Evolutionary conservation across 2,329 filamentous ascomycete species (phyloP), one percentile per base, ranked within the genome.

Genomic region (Calonectria hongkongensis): DNA sequence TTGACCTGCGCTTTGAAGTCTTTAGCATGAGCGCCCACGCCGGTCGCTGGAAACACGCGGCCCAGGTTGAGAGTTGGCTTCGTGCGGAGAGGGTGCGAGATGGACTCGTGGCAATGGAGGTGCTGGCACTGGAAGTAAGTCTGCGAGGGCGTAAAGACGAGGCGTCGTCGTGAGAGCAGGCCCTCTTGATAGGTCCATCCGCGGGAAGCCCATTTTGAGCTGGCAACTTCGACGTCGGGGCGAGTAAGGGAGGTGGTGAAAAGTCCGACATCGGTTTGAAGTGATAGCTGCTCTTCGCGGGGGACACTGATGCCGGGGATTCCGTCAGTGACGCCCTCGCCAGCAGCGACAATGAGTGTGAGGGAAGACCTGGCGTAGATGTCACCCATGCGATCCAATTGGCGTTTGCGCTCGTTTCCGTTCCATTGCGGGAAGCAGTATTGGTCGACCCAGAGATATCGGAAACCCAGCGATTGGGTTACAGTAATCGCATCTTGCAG

Each of bases 151-250:
- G 83, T 85, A 54, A 85, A 82, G 30, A 85, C 77, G 33, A 85
- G 81, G 13, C 83, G 80, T 7, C 83, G 80, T 8, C 81, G 80
- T 3, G 84, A 80, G 36, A 85, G 75, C 6, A 84, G 76, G 10
- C 83, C 83, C 70, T 85, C 83, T 70, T 85, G 83, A 45, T 81
- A 83, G 16, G 83, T 84, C 81, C 83, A 84, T 15, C 80, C 83
- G 27, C 81, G 79, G 5, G 80, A 76, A 15, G 82, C 80, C 84
- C 84, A 85, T 45, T 75, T 78, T 15, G 83, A 85, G 60, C 77
- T 79, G 27, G 80, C 78, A 12, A 84, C 80, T 54, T 85, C 83
- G 27, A 80, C 73, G 64, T 85, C 82, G 3, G 84, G 83, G 1
- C 82, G 80, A 15, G 81, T 75, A 16, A 85, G 79, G 0, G 83